Percentiles rank a stretch among this genome's conserved stretches.
Conservation (phyloP, 768 basidiomycete species). For the Phlebiopsis gigantea region DNA sequence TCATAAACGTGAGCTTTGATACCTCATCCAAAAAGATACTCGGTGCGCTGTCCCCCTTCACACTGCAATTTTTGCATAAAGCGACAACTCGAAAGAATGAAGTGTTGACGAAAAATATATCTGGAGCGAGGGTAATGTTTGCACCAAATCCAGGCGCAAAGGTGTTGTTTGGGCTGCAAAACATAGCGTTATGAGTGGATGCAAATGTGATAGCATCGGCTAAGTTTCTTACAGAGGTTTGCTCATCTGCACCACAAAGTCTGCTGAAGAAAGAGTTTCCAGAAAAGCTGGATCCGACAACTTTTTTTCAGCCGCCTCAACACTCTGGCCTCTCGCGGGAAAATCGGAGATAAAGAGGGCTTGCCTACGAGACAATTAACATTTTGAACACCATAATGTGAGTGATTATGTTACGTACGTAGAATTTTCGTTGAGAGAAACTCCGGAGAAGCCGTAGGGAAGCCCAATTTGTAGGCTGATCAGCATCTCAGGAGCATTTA, state of each 20-base stretch:
- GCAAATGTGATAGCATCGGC: background rate
- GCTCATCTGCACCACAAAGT: background rate
- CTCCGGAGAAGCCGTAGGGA: background rate
- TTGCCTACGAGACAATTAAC: no score
- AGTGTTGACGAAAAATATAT: background rate
- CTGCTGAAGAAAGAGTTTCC: background rate
- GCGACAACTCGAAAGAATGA: background rate
- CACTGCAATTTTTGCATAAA: background rate
- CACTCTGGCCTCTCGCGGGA: no score
- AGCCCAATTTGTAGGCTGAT: background rate
- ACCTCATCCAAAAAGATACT: background rate
- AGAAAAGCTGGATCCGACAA: background rate
- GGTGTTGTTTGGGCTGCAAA: background rate
- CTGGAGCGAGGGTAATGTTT: background rate
- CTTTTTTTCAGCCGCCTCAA: background rate
- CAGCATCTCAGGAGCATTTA: background rate
- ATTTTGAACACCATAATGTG: no score
- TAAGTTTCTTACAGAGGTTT: background rate
- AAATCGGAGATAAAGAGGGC: no score
- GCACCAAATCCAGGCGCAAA: background rate
- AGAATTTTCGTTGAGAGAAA: no score
- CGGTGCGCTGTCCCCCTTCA: background rate
- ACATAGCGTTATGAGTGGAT: background rate
- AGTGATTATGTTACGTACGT: no score
- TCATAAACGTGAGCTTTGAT: background rate